Evolutionary conservation across 1,284 basidiomycete genomes (phyloP).

Genomic region (Tilletia caries): DNA sequence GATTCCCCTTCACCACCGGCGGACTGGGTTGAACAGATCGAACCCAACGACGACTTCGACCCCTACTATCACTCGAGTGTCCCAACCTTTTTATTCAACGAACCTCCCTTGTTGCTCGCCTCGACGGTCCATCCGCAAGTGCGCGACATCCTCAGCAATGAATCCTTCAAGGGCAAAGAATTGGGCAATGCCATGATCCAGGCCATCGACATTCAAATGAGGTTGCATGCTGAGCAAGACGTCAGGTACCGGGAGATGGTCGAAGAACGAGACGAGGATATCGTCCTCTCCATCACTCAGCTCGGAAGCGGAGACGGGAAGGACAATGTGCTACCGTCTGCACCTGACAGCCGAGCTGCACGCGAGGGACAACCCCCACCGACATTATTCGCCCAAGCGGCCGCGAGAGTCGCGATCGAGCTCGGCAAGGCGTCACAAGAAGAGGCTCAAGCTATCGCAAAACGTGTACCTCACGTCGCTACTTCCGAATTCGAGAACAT

Average conservation of each 20-base stretch:
- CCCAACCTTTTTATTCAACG: no score
- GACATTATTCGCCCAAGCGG: slow-evolving; percentile 14
- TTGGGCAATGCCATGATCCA: background rate
- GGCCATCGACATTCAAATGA: background rate
- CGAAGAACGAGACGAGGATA: background rate
- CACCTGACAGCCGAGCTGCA: background rate
- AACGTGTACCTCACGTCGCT: background rate
- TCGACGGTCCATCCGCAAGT: background rate
- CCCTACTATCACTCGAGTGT: no score
- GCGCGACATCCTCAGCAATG: background rate
- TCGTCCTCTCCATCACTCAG: background rate
- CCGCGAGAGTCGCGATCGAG: slow-evolving; percentile 3
- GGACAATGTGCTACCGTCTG: background rate
- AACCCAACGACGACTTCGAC: no score
- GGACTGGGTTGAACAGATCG: no score
- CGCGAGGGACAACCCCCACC: background rate
- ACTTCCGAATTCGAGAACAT: background rate
- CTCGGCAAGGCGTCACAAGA: slow-evolving; percentile 7
- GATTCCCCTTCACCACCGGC: no score
- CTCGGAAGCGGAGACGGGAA: no score
- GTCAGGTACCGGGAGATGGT: background rate
- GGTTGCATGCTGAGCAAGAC: background rate
- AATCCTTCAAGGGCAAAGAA: background rate
- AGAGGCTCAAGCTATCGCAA: background rate
- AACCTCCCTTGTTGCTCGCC: background rate